Evolutionary conservation across 495 filamentous ascomycete species (phyloP), one percentile per base, ranked within the genome.

Genomic region (Umbilicaria muhlenbergii): DNA sequence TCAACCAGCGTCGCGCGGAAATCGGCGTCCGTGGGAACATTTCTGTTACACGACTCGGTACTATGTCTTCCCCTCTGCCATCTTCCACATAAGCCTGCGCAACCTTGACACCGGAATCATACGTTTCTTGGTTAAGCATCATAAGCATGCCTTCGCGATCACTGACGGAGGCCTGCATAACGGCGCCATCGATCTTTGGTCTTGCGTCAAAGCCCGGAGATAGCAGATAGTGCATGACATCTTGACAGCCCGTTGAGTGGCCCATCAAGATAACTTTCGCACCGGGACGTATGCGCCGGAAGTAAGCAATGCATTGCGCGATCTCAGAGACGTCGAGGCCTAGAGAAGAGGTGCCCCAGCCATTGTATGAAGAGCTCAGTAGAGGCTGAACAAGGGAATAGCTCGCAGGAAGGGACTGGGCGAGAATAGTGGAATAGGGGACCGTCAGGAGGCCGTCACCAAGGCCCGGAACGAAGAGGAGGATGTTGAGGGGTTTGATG

Each of bases 171-270:
- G 81, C 89, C 56, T 94, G 88, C 41, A 95, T 63, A 33, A 96
- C 81, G 32, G 76, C 80, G 37, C 85, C 89, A 42, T 93, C 77
- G 18, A 95, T 67, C 1, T 49, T 50, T 2, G 68, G 67, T n/a
- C 63, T 14, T 19, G 52, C 47, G 15, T 58, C 55, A 4, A 61
- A 65, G 39, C 61, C 64, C 2, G 56, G 46, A 12, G 61, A 45
- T 40, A 60, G 48, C n/a, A 83, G 60, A 53, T 91, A 93, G 44
- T 83, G 75, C 59, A 95, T 70, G 31, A 83, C 76, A 54, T 93
- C 86, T 64, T 94, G 91, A 47, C 82, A 86, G 2, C 91, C 91
- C 0, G 80, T 85, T 2, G 81, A 87, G 50, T 93, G 86, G 10
- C 91, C 91, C 72, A 98, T 75, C 11, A 95, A 57, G 8, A 89